Percentiles rank a stretch among this genome's conserved stretches.
phyloP scores from a whole-genome alignment of 2,329 filamentous ascomycete genomes.

The Graphilbum fragrans region DNA sequence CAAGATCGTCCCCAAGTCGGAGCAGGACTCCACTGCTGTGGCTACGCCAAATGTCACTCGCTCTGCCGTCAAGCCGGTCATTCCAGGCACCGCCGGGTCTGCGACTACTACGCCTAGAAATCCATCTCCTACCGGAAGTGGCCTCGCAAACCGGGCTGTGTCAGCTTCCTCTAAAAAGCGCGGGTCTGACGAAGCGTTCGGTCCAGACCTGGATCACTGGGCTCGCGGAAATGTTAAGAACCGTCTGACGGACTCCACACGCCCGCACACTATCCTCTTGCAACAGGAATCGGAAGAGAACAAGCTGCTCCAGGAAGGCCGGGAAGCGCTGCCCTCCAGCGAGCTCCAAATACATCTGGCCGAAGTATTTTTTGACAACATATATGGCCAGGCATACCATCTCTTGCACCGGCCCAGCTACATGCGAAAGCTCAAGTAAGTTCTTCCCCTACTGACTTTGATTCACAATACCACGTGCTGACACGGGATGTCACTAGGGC shows the following conservation, averaged over 20 bases:
- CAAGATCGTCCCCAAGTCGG: slow-evolving; percentile 83
- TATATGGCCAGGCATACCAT: slow-evolving; percentile 92
- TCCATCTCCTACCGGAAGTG: neutral
- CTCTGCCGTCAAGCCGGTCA: slow-evolving; percentile 72
- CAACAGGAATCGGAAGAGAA: slow-evolving; percentile 60
- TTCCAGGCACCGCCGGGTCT: slow-evolving; percentile 33
- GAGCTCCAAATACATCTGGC: slow-evolving; percentile 89
- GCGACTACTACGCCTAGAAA: neutral
- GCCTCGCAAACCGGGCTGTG: neutral
- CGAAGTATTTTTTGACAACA: slow-evolving; percentile 88
- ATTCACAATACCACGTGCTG: no score
- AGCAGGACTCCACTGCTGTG: slow-evolving; percentile 48
- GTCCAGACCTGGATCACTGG: slow-evolving; percentile 71
- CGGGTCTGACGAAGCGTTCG: slow-evolving; percentile 77
- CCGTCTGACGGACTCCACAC: slow-evolving; percentile 21
- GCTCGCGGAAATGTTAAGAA: slow-evolving; percentile 45
- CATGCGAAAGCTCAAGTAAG: slow-evolving; percentile 70
- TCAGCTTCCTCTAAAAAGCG: slow-evolving; percentile 56
- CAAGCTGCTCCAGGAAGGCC: slow-evolving; percentile 68
- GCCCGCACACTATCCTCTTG: slow-evolving; percentile 27
- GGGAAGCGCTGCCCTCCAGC: slow-evolving; percentile 67
- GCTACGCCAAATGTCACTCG: slow-evolving; percentile 49
- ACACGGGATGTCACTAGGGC: slow-evolving; percentile 42
- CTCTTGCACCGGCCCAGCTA: slow-evolving; percentile 94
- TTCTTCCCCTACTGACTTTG: slow-evolving; percentile 7